Base-by-base conservation (phyloP, 129 eudicot genomes). In the Pulicaria dysenterica region DNA sequence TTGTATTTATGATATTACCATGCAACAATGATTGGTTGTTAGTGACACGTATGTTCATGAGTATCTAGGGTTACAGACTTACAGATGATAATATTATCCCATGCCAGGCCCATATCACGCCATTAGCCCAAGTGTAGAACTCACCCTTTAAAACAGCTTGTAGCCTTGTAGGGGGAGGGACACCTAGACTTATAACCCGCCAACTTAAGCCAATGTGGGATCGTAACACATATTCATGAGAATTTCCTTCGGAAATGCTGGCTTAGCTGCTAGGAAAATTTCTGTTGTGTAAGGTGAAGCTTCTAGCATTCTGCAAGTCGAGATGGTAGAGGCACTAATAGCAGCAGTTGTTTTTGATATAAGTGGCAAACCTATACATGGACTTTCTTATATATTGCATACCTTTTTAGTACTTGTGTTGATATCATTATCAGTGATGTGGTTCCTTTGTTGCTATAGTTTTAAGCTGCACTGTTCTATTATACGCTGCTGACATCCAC, bases 351-450 rank as follows among this genome's bases (percentile, higher is more conserved):
- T 42, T 40, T 41, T 40, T 14, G 34, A 57, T 34, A 8, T 44
- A 3, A 13, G 12, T 15, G 41, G 50, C 51, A 17, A 13, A 38
- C 40, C 50, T 50, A 15, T 53, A 38, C 70, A 60, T 64, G 72
- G 61, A 7, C 24, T 49, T 42, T 53, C 65, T 54, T 42, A n/a
- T 44, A 8, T 43, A 67, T 36, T 55, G 59, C 72, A 72, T 45
- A 11, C 39, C 48, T 9, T 50, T 44, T 53, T 10, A 44, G 49
- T 77, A 58, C 72, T 78, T 78, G 57, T 70, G 24, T 34, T 38
- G 7, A n/a, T 59, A 14, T 24, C 50, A 7, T 60, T 77, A 41
- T 53, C 11, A 17, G 57, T 62, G 45, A 5, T 5, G 54, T 47
- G 67, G 36, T 45, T 42, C 12, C 16, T 65, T 59, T 58, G 34